Evolutionary conservation across 139 green algal genomes (phyloP).

Genomic region (Auxenochlorella pyrenoidosa): DNA sequence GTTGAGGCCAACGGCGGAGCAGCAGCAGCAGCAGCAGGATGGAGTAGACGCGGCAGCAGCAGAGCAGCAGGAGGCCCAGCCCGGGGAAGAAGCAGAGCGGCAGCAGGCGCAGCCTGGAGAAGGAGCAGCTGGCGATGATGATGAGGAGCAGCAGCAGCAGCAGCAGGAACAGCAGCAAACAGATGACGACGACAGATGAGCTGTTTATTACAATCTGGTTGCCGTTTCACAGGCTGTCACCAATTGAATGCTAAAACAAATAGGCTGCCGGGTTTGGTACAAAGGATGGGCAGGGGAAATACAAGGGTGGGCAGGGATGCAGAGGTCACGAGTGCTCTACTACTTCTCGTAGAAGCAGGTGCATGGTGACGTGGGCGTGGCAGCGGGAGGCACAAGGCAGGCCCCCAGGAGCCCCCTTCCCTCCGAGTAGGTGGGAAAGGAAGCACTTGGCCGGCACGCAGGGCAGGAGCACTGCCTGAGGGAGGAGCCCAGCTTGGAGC

Average conservation of each 20-base stretch:
- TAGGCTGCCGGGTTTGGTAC: not conserved
- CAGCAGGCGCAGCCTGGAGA: not conserved
- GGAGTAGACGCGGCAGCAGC: not conserved
- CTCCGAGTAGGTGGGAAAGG: no score
- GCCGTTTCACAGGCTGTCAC: not conserved
- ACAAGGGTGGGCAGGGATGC: no score
- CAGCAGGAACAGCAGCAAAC: conserved; percentile 3
- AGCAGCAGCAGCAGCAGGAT: conserved; percentile 13
- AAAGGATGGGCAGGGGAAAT: not conserved
- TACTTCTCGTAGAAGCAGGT: no score
- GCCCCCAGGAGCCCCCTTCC: no score
- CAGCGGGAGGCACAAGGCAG: no score
- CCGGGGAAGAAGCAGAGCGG: not conserved
- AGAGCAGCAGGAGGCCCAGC: not conserved
- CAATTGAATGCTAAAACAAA: no score
- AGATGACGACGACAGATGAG: not conserved
- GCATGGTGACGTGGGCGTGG: no score
- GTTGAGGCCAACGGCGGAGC: not conserved
- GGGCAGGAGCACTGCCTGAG: not conserved
- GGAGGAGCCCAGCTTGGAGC: not conserved
- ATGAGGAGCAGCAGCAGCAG: not conserved
- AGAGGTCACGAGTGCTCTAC: no score
- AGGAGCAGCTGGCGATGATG: no score
- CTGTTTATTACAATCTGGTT: not conserved
- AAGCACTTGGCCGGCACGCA: no score